These are phyloP conservation scores for Russula olivacea DNA, from an alignment of 768 basidiomycete species.

Conservation along the genomic window DNA sequence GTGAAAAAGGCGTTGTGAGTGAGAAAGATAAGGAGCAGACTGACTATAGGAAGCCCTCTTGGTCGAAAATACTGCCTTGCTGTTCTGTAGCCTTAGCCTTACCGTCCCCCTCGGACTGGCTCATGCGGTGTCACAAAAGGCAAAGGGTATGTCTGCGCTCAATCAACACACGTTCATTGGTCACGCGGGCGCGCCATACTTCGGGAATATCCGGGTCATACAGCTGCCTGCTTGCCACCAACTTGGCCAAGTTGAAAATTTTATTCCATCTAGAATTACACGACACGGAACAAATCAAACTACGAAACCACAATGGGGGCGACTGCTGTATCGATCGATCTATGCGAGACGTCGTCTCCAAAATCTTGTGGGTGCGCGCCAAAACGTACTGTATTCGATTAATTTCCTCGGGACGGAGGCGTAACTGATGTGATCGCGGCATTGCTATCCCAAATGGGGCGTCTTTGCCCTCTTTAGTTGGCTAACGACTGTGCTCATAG, in stretches of 20 bases:
- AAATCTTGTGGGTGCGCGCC: neutral
- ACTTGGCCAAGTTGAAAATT: neutral
- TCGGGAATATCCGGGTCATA: constrained; percentile 12
- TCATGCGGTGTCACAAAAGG: constrained; percentile 8
- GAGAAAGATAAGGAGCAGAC: neutral
- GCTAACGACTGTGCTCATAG: neutral
- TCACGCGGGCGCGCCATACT: constrained; percentile 3
- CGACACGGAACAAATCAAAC: constrained; percentile 1
- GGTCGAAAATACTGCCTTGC: constrained; percentile 15
- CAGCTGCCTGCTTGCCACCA: neutral
- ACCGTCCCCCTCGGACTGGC: constrained; percentile 18
- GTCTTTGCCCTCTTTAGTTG: neutral
- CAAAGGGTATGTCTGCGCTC: neutral
- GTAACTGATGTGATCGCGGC: neutral
- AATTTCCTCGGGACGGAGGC: neutral
- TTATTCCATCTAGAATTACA: neutral
- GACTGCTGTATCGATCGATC: neutral
- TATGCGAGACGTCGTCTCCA: neutral
- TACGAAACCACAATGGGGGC: neutral
- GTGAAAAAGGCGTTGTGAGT: neutral
- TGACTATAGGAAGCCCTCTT: constrained; percentile 25
- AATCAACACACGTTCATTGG: neutral
- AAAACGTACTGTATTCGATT: neutral
- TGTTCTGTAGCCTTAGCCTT: neutral
- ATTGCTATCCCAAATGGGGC: neutral